Conservation (phyloP, 768 basidiomycete genomes). For the Tulasnella calospora region DNA sequence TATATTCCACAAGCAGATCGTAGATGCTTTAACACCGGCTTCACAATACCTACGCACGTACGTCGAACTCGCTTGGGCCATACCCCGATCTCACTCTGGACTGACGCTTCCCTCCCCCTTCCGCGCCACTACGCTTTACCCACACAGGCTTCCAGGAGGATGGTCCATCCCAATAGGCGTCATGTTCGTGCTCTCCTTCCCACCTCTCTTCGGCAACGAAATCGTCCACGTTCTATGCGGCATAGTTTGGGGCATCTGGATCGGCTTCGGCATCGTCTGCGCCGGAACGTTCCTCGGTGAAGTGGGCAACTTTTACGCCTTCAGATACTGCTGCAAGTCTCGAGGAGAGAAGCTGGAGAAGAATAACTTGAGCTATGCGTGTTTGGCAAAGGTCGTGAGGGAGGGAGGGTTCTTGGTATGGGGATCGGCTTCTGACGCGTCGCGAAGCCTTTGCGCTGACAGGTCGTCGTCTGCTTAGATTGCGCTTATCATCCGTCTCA, state of each 20-base stretch:
- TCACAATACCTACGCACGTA: constrained; percentile 62
- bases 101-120: neutral
- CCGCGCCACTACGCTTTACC: constrained; percentile 12
- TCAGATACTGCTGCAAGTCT: constrained; percentile 70
- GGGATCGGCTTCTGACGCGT: constrained; percentile 5
- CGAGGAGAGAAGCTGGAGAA: constrained; percentile 72
- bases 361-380: constrained; percentile 46
- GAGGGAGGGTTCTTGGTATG: constrained; percentile 75
- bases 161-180: constrained; percentile 77
- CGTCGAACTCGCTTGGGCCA: constrained; percentile 29
- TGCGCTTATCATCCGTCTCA: constrained; percentile 68
- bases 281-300: constrained; percentile 83
- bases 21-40: constrained; percentile 59
- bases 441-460: neutral
- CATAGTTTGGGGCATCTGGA: constrained; percentile 83
- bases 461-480: constrained; percentile 37
- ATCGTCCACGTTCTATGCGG: constrained; percentile 85
- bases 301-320: constrained; percentile 57
- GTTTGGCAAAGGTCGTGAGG: constrained; percentile 56
- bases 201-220: constrained; percentile 90
- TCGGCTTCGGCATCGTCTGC: constrained; percentile 80
- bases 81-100: neutral
- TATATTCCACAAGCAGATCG: constrained; percentile 67
- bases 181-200: constrained; percentile 80
- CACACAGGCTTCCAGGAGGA: constrained; percentile 42